Percentiles rank a stretch among this genome's conserved stretches.
Conservation (phyloP, 805 yeast species). For the Ogataea chonburiensis region DNA sequence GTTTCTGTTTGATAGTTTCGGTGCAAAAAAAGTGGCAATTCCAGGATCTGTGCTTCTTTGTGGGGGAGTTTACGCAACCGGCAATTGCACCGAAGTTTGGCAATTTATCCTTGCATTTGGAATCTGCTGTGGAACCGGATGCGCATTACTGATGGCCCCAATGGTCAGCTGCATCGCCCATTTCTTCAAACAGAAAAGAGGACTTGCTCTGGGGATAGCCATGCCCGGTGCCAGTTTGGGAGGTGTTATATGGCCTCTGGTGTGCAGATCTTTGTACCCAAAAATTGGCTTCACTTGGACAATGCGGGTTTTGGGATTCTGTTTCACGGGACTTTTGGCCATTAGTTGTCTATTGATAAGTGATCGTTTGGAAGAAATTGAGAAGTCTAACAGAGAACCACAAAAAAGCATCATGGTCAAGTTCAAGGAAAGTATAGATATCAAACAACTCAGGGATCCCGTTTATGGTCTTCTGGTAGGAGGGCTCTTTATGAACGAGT, state of each 20-base stretch:
- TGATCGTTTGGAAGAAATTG: conserved; percentile 29
- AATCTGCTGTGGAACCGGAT: conserved; percentile 43
- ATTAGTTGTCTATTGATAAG: conserved; percentile 35
- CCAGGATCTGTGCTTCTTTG: conserved; percentile 38
- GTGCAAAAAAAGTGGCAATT: conserved; percentile 39
- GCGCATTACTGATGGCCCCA: conserved; percentile 45
- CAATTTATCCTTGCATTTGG: conserved; percentile 57
- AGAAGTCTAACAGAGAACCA: conserved; percentile 10
- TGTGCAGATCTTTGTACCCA: conserved; percentile 48
- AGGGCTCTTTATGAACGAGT: conserved; percentile 49
- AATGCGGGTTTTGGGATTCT: conserved; percentile 49
- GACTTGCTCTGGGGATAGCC: conserved; percentile 59
- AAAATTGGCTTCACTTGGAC: conserved; percentile 62
- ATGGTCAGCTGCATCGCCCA: conserved; percentile 54
- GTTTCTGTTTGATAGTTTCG: conserved; percentile 44
- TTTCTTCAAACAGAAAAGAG: conserved; percentile 58
- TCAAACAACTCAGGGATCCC: conserved; percentile 40
- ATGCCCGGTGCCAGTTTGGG: conserved; percentile 61
- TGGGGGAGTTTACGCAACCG: conserved; percentile 45
- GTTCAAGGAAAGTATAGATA: conserved; percentile 36
- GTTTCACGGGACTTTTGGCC: conserved; percentile 36
- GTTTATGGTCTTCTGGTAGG: conserved; percentile 40
- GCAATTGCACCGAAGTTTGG: conserved; percentile 41
- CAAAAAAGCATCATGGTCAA: conserved; percentile 15
- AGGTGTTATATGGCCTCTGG: conserved; percentile 54